Percentiles rank a stretch among this genome's conserved stretches.
These are phyloP conservation scores for Podila epicladia DNA, from an alignment of 192 early-diverging fungal genomes.

Conservation along the genomic window DNA sequence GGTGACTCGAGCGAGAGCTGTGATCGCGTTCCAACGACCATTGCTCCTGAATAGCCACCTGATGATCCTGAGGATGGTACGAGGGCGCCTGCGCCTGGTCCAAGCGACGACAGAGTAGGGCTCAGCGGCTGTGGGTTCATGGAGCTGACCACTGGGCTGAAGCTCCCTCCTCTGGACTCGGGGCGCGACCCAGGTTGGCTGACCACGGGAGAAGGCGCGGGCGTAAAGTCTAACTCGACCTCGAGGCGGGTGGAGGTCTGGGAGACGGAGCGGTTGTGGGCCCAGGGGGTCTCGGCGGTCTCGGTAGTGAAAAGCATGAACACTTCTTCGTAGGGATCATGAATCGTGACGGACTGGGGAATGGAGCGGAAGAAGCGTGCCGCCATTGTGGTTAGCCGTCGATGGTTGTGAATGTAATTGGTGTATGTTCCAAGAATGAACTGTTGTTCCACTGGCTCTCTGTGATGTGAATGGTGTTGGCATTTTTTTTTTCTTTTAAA, in stretches of 20 bases:
- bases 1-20: too few relatives aligned
- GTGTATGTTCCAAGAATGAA: too few relatives aligned
- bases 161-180: slow-evolving; percentile 9
- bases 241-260: slow-evolving; percentile 35
- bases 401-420: too few relatives aligned
- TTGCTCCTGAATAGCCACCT: too few relatives aligned
- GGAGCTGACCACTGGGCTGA: background rate
- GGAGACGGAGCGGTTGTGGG: slow-evolving; percentile 39
- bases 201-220: slow-evolving; percentile 26
- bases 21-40: too few relatives aligned
- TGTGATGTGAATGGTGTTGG: too few relatives aligned
- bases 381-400: slow-evolving; percentile 4
- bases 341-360: slow-evolving; percentile 10
- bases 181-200: slow-evolving; percentile 30
- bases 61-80: too few relatives aligned
- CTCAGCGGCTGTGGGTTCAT: too few relatives aligned
- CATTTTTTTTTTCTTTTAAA: too few relatives aligned
- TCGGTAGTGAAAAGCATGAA: slow-evolving; percentile 49
- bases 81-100: slow-evolving; percentile 6
- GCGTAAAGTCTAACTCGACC: slow-evolving; percentile 43
- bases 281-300: slow-evolving; percentile 30
- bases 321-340: slow-evolving; percentile 46
- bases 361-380: slow-evolving; percentile 37
- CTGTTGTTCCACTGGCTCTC: too few relatives aligned
- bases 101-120: background rate